A percentile compares a stretch with the other conserved stretches of the same genome.
Conservation (phyloP, 305 asterid genomes). For the Rubia occidens region DNA sequence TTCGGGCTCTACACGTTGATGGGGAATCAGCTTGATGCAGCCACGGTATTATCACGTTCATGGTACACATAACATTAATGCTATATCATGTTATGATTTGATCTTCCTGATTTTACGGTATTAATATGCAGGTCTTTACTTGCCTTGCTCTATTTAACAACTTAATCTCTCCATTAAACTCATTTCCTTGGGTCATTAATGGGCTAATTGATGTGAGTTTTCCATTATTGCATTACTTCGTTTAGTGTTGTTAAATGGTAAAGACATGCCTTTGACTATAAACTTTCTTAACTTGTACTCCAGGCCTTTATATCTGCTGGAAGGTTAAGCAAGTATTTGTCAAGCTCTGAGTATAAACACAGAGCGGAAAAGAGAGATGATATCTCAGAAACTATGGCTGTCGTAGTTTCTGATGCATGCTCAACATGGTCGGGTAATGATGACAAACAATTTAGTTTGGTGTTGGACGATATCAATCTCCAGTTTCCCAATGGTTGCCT, state of each 20-base stretch:
- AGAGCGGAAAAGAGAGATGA: constrained; percentile 19
- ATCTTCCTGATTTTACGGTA: constrained; percentile 14
- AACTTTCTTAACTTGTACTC: constrained; percentile 15
- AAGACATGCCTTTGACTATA: not conserved
- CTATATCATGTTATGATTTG: not conserved
- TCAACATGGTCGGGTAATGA: constrained; percentile 81
- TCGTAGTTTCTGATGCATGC: constrained; percentile 54
- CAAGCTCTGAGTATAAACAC: constrained; percentile 48
- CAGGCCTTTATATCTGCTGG: constrained; percentile 85
- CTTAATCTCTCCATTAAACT: constrained; percentile 88
- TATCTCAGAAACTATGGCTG: constrained; percentile 37
- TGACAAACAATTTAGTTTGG: constrained; percentile 43
- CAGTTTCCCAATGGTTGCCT: constrained; percentile 57
- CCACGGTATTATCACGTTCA: constrained; percentile 53
- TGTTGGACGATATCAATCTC: constrained; percentile 51
- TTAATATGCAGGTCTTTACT: constrained; percentile 80
- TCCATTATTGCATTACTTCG: constrained; percentile 1
- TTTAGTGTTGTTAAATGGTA: constrained; percentile 11
- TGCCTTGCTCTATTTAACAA: constrained; percentile 91
- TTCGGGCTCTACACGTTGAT: constrained; percentile 81
- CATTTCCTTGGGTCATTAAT: constrained; percentile 99
- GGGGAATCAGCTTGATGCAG: constrained; percentile 97
- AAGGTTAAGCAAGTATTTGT: constrained; percentile 70
- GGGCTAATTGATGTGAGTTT: constrained; percentile 90
- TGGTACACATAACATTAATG: not conserved